phyloP scores from a whole-genome alignment of 768 basidiomycete genomes.

The Lentinula detonsa region DNA sequence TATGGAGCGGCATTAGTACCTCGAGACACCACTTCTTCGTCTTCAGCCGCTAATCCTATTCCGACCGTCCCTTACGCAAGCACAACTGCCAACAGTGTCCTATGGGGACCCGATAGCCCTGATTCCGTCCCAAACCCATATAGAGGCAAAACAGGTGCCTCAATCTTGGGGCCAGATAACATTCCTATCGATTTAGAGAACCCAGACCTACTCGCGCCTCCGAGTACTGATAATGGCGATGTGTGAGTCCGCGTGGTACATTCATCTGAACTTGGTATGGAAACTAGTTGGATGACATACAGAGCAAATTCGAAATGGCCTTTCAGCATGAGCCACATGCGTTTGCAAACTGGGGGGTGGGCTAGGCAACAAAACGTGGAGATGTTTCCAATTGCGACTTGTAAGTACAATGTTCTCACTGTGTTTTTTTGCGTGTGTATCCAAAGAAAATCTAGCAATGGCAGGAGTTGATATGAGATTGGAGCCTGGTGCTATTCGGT shows the following conservation, averaged over 20 bases:
- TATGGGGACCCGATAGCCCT: constrained; percentile 24
- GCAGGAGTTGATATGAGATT: constrained; percentile 36
- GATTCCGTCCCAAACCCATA: constrained; percentile 24
- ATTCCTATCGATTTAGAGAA: constrained; percentile 49
- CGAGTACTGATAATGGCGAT: constrained; percentile 52
- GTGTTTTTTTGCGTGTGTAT: background rate
- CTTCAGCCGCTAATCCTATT: constrained; percentile 18
- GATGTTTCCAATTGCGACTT: constrained; percentile 32
- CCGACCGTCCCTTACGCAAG: constrained; percentile 41
- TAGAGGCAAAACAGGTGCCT: constrained; percentile 31
- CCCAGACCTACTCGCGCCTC: constrained; percentile 51
- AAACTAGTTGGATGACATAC: background rate
- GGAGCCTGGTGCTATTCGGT: constrained; percentile 36
- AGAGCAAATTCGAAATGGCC: constrained; percentile 55
- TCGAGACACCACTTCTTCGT: background rate
- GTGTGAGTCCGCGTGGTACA: background rate
- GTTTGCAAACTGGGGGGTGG: constrained; percentile 60
- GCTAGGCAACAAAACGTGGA: constrained; percentile 51
- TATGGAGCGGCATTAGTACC: background rate
- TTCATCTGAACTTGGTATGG: background rate
- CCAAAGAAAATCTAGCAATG: background rate
- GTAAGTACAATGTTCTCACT: constrained; percentile 9
- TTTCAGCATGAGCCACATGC: constrained; percentile 54
- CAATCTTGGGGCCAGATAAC: constrained; percentile 54
- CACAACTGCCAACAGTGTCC: constrained; percentile 37